phyloP scores from a whole-genome alignment of 495 filamentous ascomycete genomes.

The Annulohypoxylon moriforme region DNA sequence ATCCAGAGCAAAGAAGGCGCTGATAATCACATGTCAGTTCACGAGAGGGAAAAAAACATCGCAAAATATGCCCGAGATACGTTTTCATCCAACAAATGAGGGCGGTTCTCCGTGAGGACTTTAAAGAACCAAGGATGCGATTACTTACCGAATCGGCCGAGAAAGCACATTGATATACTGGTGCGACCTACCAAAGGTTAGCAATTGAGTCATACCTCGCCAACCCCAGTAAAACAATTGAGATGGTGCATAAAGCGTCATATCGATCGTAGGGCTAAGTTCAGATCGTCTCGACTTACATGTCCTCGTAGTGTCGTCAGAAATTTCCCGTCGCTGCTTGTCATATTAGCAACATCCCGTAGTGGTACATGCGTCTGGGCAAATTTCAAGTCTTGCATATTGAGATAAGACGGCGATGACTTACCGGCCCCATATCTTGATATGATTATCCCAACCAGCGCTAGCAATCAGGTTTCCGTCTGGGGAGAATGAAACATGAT shows the following conservation, averaged over 20 bases:
- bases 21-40: slow-evolving; percentile 37
- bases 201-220: slow-evolving; percentile 7
- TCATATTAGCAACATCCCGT: slow-evolving; percentile 29
- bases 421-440: slow-evolving; percentile 86
- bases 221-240: not conserved
- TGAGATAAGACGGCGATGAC: slow-evolving; percentile 35
- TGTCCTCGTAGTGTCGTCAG: slow-evolving; percentile 88
- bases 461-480: slow-evolving; percentile 88
- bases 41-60: not conserved
- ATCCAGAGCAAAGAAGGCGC: slow-evolving; percentile 81
- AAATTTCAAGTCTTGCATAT: not conserved
- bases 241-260: not conserved
- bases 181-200: slow-evolving; percentile 65
- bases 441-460: slow-evolving; percentile 90
- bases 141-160: slow-evolving; percentile 76
- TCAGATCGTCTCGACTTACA: slow-evolving; percentile 52
- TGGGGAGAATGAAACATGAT: slow-evolving; percentile 93
- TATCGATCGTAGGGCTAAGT: not conserved
- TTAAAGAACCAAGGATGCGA: not conserved
- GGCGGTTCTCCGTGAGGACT: not conserved
- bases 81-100: not conserved
- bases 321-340: slow-evolving; percentile 74
- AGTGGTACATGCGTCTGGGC: not conserved
- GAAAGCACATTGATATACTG: slow-evolving; percentile 91
- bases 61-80: not conserved